Conservation (phyloP, 2,329 filamentous ascomycete species). For the Fusarium anguioides region DNA sequence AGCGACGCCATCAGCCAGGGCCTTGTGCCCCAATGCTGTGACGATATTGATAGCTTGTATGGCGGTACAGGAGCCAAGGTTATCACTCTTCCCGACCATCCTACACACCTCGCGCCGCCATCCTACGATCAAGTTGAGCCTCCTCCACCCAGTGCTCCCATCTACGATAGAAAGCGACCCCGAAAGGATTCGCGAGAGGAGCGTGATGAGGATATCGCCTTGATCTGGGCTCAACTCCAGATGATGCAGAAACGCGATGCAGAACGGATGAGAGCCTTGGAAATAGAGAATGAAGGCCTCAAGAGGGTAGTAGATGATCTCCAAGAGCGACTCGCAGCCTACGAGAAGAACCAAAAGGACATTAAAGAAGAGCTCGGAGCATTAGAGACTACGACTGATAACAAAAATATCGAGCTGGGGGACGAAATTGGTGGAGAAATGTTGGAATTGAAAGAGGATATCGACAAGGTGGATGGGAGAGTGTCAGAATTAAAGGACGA, state of each 20-base stretch:
- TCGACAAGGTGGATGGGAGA: neutral
- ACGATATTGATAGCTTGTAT: constrained; percentile 11
- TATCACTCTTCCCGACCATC: neutral
- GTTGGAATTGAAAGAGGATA: neutral
- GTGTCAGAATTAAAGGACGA: neutral
- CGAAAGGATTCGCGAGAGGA: neutral
- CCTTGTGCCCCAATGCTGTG: neutral
- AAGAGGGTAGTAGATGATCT: neutral
- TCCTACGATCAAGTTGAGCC: neutral
- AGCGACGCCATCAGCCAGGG: neutral
- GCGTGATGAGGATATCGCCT: neutral
- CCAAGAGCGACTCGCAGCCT: neutral
- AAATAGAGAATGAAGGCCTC: neutral
- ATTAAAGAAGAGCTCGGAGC: neutral
- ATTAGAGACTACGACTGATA: neutral
- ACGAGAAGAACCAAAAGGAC: neutral
- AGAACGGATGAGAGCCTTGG: neutral
- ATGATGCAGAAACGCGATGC: neutral
- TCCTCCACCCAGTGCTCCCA: neutral
- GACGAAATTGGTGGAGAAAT: neutral
- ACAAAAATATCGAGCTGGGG: neutral
- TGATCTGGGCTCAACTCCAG: neutral
- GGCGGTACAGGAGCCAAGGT: constrained; percentile 16
- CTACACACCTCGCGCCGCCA: neutral
- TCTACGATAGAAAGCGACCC: neutral